phyloP scores from a whole-genome alignment of 139 green algal genomes.

The Limnomonas spitsbergensis region DNA sequence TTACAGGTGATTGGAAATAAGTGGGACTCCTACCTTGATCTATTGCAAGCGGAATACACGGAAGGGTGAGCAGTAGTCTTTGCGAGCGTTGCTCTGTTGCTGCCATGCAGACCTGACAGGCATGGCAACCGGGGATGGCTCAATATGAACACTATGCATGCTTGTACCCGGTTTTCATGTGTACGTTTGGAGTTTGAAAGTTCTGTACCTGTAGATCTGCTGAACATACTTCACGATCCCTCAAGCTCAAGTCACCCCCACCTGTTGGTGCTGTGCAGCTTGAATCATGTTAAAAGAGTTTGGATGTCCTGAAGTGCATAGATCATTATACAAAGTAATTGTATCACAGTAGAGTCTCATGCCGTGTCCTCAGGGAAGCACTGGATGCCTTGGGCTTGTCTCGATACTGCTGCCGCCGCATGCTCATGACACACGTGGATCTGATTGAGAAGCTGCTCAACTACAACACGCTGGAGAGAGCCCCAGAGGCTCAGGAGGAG shows the following conservation, averaged over 20 bases:
- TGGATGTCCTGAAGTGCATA: too few species aligned
- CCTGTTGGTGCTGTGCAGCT: too few species aligned
- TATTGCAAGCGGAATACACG: slow-evolving; percentile 85
- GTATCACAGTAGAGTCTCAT: too few species aligned
- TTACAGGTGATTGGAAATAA: slow-evolving; percentile 96
- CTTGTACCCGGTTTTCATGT: too few species aligned
- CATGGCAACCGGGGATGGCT: not conserved
- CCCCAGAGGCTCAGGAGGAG: slow-evolving; percentile 17
- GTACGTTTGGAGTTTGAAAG: too few species aligned
- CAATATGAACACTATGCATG: not conserved
- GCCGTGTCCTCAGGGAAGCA: slow-evolving; percentile 92
- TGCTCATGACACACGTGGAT: slow-evolving; percentile 98
- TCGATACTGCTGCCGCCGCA: slow-evolving; percentile 97
- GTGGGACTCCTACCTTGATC: slow-evolving; percentile 97
- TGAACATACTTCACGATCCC: too few species aligned
- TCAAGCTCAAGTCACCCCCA: too few species aligned
- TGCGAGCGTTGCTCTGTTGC: not conserved
- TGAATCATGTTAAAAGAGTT: too few species aligned
- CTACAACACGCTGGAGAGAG: slow-evolving; percentile 91
- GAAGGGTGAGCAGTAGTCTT: slow-evolving; percentile 33
- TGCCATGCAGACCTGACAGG: not conserved
- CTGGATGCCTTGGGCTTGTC: slow-evolving; percentile 88
- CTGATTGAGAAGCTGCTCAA: slow-evolving; percentile 98
- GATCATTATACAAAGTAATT: too few species aligned
- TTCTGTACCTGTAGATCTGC: too few species aligned